A percentile compares a stretch with the other conserved stretches of the same genome.
These are phyloP conservation scores for Lecanosticta acicola DNA, from an alignment of 2,329 filamentous ascomycete genomes.

Conservation along the genomic window DNA sequence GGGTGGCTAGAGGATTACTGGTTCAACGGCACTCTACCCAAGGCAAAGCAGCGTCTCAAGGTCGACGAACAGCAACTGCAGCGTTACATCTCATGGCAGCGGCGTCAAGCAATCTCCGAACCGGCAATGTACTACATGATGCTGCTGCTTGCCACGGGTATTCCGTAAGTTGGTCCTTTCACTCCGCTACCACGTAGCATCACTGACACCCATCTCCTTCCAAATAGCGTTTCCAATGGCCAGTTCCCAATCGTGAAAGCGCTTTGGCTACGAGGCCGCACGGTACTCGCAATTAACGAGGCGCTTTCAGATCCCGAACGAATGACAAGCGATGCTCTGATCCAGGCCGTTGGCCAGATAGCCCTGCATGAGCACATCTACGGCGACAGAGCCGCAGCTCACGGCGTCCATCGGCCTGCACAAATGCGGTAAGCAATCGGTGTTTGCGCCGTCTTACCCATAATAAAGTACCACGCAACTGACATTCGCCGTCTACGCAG, in stretches of 20 bases:
- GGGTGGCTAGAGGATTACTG: conserved; percentile 1
- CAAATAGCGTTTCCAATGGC: conserved; percentile 6
- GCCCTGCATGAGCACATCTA: conserved; percentile 15
- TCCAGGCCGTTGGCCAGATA: conserved; percentile 14
- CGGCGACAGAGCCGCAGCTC: conserved; percentile 10
- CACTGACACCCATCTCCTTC: too few relatives aligned
- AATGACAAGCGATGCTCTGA: conserved; percentile 12
- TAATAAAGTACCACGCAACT: neutral
- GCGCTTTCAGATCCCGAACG: conserved; percentile 10
- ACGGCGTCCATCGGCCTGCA: conserved; percentile 8
- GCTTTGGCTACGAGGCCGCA: conserved; percentile 8
- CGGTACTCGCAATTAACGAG: conserved; percentile 12
- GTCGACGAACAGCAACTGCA: neutral
- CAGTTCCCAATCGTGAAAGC: conserved; percentile 9
- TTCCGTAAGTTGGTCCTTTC: neutral
- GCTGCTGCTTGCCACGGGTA: neutral
- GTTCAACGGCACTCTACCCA: neutral
- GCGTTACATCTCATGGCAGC: conserved; percentile 1
- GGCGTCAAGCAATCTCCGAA: neutral
- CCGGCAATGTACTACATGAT: neutral
- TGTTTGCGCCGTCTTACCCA: too few relatives aligned
- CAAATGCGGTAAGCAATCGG: conserved; percentile 10
- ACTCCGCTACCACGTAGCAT: neutral
- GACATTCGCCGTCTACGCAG: conserved; percentile 1
- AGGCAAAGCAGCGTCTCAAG: neutral